Percentiles rank a stretch among this genome's conserved stretches.
Conservation (phyloP, 2,329 filamentous ascomycete species). For the Nectriaceae sp. region DNA sequence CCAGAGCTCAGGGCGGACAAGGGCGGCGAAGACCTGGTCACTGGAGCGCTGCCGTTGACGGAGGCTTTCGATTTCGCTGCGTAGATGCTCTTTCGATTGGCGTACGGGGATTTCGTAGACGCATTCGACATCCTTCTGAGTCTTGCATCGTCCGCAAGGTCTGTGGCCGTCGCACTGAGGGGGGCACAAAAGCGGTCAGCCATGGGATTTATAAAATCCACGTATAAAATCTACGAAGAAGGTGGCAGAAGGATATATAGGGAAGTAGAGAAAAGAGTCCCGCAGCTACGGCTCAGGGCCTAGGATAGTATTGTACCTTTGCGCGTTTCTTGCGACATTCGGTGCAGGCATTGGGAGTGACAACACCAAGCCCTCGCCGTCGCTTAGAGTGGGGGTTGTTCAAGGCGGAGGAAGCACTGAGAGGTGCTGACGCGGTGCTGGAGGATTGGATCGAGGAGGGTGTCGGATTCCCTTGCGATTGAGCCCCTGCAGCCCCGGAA, state of each 20-base stretch:
- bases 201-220: no score
- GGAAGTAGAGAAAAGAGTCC: conserved; percentile 2
- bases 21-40: conserved; percentile 57
- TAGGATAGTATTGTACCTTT: conserved; percentile 45
- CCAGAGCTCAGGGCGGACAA: conserved; percentile 52
- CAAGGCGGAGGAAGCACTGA: conserved; percentile 15
- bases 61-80: conserved; percentile 60
- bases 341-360: conserved; percentile 62
- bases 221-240: no score
- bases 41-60: conserved; percentile 55
- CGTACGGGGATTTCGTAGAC: conserved; percentile 64
- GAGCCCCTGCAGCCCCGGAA: conserved; percentile 21
- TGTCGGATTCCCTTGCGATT: conserved; percentile 33
- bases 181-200: conserved; percentile 13
- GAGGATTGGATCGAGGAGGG: conserved; percentile 31
- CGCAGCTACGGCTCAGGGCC: background rate
- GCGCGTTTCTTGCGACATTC: conserved; percentile 64
- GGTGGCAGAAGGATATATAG: no score
- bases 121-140: conserved; percentile 57
- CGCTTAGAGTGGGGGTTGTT: conserved; percentile 47
- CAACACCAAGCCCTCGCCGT: conserved; percentile 55
- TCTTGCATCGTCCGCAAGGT: conserved; percentile 57
- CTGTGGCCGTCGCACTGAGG: conserved; percentile 59
- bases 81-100: conserved; percentile 63
- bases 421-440: conserved; percentile 23